phyloP scores from a whole-genome alignment of 371 early-diverging fungal species.

The Apophysomyces ossiformis region DNA sequence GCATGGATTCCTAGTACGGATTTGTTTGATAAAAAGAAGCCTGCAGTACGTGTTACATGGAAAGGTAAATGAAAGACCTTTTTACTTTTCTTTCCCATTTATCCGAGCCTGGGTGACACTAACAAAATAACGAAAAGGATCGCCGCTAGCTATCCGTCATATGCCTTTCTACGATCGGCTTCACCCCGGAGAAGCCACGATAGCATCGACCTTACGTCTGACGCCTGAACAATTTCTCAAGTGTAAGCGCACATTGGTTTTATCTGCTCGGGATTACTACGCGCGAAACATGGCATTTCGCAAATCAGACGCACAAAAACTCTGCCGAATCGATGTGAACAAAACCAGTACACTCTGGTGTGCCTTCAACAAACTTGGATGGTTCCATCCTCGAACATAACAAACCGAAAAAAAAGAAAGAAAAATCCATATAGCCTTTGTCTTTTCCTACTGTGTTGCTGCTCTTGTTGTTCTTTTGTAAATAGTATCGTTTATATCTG shows the following conservation, averaged over 20 bases:
- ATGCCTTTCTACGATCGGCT: slow-evolving; percentile 50
- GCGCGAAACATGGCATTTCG: slow-evolving; percentile 34
- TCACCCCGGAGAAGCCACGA: slow-evolving; percentile 58
- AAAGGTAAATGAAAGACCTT: slow-evolving; percentile 7
- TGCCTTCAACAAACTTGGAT: slow-evolving; percentile 38
- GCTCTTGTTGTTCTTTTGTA: slow-evolving; percentile 4
- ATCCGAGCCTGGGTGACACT: not conserved
- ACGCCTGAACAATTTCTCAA: slow-evolving; percentile 67
- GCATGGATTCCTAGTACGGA: slow-evolving; percentile 1
- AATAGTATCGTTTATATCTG: not conserved
- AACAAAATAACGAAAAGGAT: slow-evolving; percentile 11
- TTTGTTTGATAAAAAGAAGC: not conserved
- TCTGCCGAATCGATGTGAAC: slow-evolving; percentile 44
- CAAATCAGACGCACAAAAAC: slow-evolving; percentile 43
- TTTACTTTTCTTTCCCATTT: slow-evolving; percentile 4
- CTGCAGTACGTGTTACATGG: slow-evolving; percentile 8
- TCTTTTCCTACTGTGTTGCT: not conserved
- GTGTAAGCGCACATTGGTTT: slow-evolving; percentile 40
- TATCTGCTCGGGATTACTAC: slow-evolving; percentile 35
- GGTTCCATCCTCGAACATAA: slow-evolving; percentile 19
- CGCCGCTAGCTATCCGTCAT: slow-evolving; percentile 45
- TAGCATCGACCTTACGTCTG: slow-evolving; percentile 66
- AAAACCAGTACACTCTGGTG: slow-evolving; percentile 45
- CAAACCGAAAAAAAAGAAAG: slow-evolving; percentile 12
- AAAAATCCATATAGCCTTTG: slow-evolving; percentile 3